Evolutionary conservation across 495 filamentous ascomycete genomes (phyloP).

Genomic region (Aspergillus panamensis): DNA sequence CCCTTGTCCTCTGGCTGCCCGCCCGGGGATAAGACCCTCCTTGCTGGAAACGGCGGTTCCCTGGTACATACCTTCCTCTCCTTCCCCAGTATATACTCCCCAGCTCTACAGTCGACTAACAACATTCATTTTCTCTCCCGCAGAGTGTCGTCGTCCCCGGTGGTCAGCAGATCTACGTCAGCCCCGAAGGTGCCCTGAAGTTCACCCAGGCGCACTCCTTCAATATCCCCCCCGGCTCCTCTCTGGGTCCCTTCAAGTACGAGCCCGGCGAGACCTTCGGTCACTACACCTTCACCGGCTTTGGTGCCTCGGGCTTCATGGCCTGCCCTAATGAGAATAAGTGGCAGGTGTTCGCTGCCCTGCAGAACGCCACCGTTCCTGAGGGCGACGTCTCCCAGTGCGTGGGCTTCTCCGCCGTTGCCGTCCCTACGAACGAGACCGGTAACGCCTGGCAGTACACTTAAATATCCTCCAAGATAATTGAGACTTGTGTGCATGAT

Average conservation of each 20-base stretch:
- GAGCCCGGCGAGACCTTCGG: constrained; percentile 25
- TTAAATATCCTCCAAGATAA: constrained; percentile 17
- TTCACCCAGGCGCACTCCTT: constrained; percentile 62
- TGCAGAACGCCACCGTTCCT: constrained; percentile 41
- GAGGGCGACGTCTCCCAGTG: constrained; percentile 36
- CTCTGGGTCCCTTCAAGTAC: constrained; percentile 42
- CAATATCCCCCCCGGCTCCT: constrained; percentile 51
- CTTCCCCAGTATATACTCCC: not conserved
- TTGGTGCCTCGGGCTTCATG: constrained; percentile 39
- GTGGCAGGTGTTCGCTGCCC: constrained; percentile 45
- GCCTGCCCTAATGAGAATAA: constrained; percentile 39
- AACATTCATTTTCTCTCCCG: not conserved
- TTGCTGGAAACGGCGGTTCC: constrained; percentile 34
- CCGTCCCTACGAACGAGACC: constrained; percentile 22
- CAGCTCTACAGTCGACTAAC: not conserved
- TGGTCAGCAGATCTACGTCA: constrained; percentile 62
- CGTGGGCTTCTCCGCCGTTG: constrained; percentile 39
- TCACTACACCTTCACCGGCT: constrained; percentile 31
- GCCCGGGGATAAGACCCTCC: constrained; percentile 41
- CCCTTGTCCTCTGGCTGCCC: constrained; percentile 36
- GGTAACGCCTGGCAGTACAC: constrained; percentile 43
- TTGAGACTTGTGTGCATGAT: not conserved
- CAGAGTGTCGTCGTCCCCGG: constrained; percentile 58
- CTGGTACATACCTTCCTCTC: constrained; percentile 27
- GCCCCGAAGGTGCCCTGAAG: constrained; percentile 49